These are phyloP conservation scores for Bryum argenteum DNA, from an alignment of 225 moss, liverwort and hornwort species.

Conservation along the genomic window DNA sequence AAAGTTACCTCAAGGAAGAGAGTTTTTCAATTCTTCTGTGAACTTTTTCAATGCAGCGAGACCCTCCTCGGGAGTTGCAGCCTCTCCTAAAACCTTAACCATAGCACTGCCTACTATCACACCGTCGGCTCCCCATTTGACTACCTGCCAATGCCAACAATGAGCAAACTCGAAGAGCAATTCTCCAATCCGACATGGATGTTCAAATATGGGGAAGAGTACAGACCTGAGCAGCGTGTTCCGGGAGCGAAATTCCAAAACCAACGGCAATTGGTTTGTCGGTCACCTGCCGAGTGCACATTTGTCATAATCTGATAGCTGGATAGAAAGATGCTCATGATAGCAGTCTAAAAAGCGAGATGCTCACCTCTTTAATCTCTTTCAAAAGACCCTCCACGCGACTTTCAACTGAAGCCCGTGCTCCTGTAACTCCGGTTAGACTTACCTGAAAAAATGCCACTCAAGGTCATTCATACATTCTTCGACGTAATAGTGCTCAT, in stretches of 20 bases:
- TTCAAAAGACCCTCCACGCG: slow-evolving; percentile 74
- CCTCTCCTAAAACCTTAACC: slow-evolving; percentile 50
- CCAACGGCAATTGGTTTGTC: slow-evolving; percentile 78
- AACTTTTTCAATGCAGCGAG: slow-evolving; percentile 39
- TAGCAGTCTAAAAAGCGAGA: background rate
- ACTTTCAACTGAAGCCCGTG: slow-evolving; percentile 57
- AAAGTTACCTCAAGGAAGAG: slow-evolving; percentile 33
- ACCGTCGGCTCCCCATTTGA: slow-evolving; percentile 55
- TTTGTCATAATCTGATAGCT: background rate
- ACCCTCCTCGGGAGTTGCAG: slow-evolving; percentile 49
- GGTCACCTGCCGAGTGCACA: slow-evolving; percentile 46
- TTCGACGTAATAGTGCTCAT: background rate
- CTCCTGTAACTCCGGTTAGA: slow-evolving; percentile 88
- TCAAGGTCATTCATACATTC: slow-evolving; percentile 4
- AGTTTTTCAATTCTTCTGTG: slow-evolving; percentile 29
- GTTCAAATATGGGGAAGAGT: background rate
- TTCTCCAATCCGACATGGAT: background rate
- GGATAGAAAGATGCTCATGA: background rate
- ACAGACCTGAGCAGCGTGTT: slow-evolving; percentile 69
- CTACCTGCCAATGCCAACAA: slow-evolving; percentile 32
- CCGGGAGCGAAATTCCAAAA: slow-evolving; percentile 75
- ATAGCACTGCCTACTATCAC: slow-evolving; percentile 56
- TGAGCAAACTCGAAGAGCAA: no score
- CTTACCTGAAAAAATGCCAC: slow-evolving; percentile 61
- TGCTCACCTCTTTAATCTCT: slow-evolving; percentile 69